A percentile compares a stretch with the other conserved stretches of the same genome.
phyloP scores from a whole-genome alignment of 345 rosid genomes.

The Salix suchowensis region DNA sequence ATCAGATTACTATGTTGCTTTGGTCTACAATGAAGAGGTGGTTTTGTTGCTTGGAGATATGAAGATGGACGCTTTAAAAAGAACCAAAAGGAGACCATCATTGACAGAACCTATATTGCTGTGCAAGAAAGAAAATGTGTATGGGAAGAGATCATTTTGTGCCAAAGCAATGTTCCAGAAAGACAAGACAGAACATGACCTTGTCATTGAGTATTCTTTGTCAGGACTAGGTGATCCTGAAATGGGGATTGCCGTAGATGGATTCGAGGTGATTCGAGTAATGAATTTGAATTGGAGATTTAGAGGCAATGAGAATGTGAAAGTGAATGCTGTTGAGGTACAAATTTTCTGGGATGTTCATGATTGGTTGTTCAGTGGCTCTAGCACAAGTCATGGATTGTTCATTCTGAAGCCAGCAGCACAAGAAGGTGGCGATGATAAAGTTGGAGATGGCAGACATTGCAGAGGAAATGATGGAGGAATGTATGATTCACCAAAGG shows the following conservation, averaged over 20 bases:
- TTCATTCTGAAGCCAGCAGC: slow-evolving; percentile 49
- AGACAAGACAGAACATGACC: slow-evolving; percentile 42
- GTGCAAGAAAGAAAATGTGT: slow-evolving; percentile 64
- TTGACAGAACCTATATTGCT: slow-evolving; percentile 42
- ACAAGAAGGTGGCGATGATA: not conserved
- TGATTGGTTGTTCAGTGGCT: slow-evolving; percentile 53
- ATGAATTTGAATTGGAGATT: slow-evolving; percentile 71
- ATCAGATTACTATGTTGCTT: slow-evolving; percentile 54
- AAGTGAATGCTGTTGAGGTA: slow-evolving; percentile 28
- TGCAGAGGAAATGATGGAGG: slow-evolving; percentile 4
- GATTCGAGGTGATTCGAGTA: slow-evolving; percentile 38
- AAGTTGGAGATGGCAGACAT: slow-evolving; percentile 1
- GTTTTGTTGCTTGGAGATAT: slow-evolving; percentile 53
- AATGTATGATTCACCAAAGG: slow-evolving; percentile 9
- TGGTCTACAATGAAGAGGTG: slow-evolving; percentile 43
- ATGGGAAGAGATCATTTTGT: slow-evolving; percentile 60
- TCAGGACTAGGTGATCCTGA: slow-evolving; percentile 60
- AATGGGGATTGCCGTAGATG: slow-evolving; percentile 67
- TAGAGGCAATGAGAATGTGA: slow-evolving; percentile 64
- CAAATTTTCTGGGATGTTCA: slow-evolving; percentile 75
- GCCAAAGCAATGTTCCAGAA: slow-evolving; percentile 41
- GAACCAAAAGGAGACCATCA: slow-evolving; percentile 50
- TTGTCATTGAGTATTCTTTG: slow-evolving; percentile 52
- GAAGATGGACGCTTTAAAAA: slow-evolving; percentile 48
- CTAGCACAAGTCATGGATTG: slow-evolving; percentile 43